Percentiles rank a stretch among this genome's conserved stretches.
phyloP scores from a whole-genome alignment of 2,329 filamentous ascomycete species.

The Ascochyta clinopodiicola region DNA sequence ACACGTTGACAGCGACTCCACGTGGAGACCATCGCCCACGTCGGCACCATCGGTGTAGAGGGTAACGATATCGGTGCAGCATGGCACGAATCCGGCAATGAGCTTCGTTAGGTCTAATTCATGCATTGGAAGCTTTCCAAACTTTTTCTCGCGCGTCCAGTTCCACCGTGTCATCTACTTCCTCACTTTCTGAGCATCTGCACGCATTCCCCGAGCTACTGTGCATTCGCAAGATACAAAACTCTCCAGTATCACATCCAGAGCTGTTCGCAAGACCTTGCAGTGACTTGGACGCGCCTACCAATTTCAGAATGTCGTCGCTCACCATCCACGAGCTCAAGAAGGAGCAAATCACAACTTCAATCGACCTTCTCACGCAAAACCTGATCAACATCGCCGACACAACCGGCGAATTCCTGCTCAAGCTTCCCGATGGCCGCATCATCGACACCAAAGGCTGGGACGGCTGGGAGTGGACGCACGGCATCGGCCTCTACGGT shows the following conservation, averaged over 20 bases:
- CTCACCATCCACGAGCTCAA: conserved; percentile 50
- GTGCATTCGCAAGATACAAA: background rate
- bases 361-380: conserved; percentile 71
- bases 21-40: conserved; percentile 23
- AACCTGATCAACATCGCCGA: conserved; percentile 81
- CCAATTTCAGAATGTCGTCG: conserved; percentile 47
- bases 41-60: conserved; percentile 24
- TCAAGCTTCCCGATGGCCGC: conserved; percentile 73
- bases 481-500: conserved; percentile 80
- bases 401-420: conserved; percentile 74
- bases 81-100: conserved; percentile 26
- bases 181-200: background rate
- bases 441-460: conserved; percentile 86
- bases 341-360: conserved; percentile 55
- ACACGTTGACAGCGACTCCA: conserved; percentile 27
- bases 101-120: conserved; percentile 8
- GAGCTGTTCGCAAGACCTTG: background rate
- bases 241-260: background rate
- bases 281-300: background rate
- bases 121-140: conserved; percentile 20
- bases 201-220: background rate
- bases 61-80: conserved; percentile 30
- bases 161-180: conserved; percentile 5
- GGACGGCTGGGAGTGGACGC: conserved; percentile 85
- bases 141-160: conserved; percentile 14